Percentiles rank a stretch among this genome's conserved stretches.
phyloP scores from a whole-genome alignment of 495 filamentous ascomycete genomes.

The Penicillium manginii region DNA sequence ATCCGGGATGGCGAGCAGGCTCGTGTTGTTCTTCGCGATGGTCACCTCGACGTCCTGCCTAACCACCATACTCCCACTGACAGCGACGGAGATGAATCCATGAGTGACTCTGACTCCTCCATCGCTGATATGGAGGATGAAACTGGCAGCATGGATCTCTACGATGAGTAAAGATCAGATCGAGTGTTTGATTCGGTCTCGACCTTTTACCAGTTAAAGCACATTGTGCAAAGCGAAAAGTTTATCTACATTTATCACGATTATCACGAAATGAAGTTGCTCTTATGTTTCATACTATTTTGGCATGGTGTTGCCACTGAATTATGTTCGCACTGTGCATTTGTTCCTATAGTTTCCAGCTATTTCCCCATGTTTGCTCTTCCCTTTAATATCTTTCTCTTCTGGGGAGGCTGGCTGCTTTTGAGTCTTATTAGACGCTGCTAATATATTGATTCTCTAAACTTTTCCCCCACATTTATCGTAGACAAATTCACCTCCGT shows the following conservation, averaged over 20 bases:
- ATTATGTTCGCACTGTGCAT: neutral
- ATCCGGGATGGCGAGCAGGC: constrained; percentile 86
- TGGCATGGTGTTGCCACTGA: neutral
- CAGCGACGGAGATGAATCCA: constrained; percentile 69
- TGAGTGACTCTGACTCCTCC: constrained; percentile 67
- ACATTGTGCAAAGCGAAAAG: neutral
- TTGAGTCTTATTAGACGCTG: too few relatives aligned
- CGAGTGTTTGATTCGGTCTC: neutral
- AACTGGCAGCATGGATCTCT: constrained; percentile 73
- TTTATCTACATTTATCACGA: neutral
- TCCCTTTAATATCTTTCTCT: too few relatives aligned
- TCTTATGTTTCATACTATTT: neutral
- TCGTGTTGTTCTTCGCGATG: constrained; percentile 73
- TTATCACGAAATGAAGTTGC: neutral
- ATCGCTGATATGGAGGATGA: constrained; percentile 66
- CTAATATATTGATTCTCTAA: too few relatives aligned
- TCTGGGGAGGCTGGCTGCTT: too few relatives aligned
- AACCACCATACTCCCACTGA: constrained; percentile 67
- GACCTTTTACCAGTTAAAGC: too few relatives aligned
- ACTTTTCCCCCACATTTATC: too few relatives aligned
- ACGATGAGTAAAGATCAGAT: constrained; percentile 59
- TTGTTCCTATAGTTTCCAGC: neutral
- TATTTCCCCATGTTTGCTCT: neutral
- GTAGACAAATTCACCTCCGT: too few relatives aligned
- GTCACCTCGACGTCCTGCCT: constrained; percentile 75